Conservation (phyloP, 306 rosid genomes). For the Citrullus amarus region DNA sequence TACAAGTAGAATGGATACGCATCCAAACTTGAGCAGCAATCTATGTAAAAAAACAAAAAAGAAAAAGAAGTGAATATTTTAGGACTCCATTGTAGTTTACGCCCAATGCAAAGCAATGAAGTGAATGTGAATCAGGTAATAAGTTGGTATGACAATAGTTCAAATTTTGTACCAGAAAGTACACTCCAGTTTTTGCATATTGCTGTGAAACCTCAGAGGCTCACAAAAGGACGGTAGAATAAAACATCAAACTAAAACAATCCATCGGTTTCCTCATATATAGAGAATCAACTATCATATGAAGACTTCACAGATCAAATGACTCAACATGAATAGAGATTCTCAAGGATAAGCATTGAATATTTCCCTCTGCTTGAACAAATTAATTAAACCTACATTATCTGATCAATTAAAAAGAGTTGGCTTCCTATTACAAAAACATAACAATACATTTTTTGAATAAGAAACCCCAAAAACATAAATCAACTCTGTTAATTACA, state of each 20-base stretch:
- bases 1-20: conserved; percentile 12
- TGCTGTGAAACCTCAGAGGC: background rate
- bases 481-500: background rate
- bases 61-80: too few species aligned
- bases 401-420: background rate
- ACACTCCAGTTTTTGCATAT: background rate
- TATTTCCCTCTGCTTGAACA: background rate
- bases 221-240: background rate
- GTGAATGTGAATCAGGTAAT: background rate
- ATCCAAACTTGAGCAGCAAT: background rate
- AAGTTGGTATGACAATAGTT: background rate
- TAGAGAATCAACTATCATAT: background rate
- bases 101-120: background rate
- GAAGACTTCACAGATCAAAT: background rate
- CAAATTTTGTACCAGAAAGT: background rate
- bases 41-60: background rate
- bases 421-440: background rate
- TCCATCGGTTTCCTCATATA: background rate
- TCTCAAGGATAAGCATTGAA: background rate
- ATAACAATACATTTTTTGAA: background rate
- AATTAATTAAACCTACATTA: background rate
- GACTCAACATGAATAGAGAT: background rate
- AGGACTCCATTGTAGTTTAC: background rate
- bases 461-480: background rate
- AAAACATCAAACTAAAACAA: background rate